Base-by-base conservation (phyloP, 2,329 filamentous ascomycete genomes). In the Botrytis pseudocinerea region DNA sequence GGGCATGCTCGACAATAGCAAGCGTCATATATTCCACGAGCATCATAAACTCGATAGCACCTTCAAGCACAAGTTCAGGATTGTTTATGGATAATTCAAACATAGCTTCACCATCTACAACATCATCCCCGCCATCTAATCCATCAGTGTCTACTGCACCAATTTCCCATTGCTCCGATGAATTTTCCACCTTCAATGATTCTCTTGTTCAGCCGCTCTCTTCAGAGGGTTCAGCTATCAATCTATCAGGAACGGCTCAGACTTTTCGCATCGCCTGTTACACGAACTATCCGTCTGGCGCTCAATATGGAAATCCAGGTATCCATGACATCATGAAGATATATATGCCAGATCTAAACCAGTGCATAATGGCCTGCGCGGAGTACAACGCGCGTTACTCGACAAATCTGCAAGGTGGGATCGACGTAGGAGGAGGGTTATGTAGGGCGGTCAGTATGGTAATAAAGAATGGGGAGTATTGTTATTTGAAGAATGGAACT, bases 401-500 rank as follows among this genome's bases (percentile, higher is more conserved):
- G 6, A 48, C 32, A 9, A 73, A 57, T 32, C 2, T 51, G 5
- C 38, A 35, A 28, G 57, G 20, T 3, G 59, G 59, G 1, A 32
- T 69, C 48, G 71, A 66, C 38, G 57, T 69, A 7, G 60, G 38
- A 57, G 61, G 46, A 38, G 72, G 66, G 2, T 48, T 60, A 25
- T 73, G 72, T 44, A 73, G 48, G 51, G 72, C 46, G 2, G 72
- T 71, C n/a, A 69, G 46, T 16, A 48, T 73, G 32, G 72, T 73
- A 4, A 20, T 73, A 28, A 32, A 69, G 12, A 32, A 51, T 16
- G 61, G 72, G 25, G 72, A 73, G 46, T 70, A 59, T 48, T 73
- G 72, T 62, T 73, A 68, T 73, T 46, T 73, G 48, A 73, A 73
- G 40, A 73, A 73, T 60, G 68, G 66, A n/a, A 70, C 72, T 16